A percentile compares a stretch with the other conserved stretches of the same genome.
Evolutionary conservation across 306 rosid species (phyloP).

Genomic region (Datisca glomerata): DNA sequence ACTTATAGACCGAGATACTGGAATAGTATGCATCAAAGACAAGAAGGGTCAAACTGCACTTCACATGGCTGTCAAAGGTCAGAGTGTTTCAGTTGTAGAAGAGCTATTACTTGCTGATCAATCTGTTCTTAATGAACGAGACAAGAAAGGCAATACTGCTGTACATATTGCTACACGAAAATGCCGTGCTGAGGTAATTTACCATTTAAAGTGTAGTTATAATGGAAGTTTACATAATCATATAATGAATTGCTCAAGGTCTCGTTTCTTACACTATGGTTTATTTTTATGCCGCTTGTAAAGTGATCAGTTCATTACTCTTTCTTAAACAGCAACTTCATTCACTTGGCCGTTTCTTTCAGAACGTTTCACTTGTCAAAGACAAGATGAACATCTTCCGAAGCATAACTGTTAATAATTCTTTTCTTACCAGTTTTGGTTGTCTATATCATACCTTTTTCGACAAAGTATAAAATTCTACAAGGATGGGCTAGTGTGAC

Average conservation of each 20-base stretch:
- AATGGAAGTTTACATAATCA: background rate
- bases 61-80: constrained; percentile 96
- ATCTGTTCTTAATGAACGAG: constrained; percentile 64
- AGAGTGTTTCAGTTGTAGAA: constrained; percentile 49
- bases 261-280: background rate
- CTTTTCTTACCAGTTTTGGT: too few species aligned
- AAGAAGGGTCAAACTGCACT: constrained; percentile 92
- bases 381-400: too few species aligned
- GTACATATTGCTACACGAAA: constrained; percentile 91
- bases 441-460: too few species aligned
- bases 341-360: too few species aligned
- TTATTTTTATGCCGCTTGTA: background rate
- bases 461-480: too few species aligned
- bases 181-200: constrained; percentile 70
- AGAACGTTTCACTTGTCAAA: too few species aligned
- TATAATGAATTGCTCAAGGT: background rate
- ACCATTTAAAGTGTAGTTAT: background rate
- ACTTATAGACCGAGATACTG: constrained; percentile 54
- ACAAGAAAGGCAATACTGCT: constrained; percentile 87
- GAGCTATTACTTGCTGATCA: constrained; percentile 51
- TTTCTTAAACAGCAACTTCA: background rate
- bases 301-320: too few species aligned
- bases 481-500: too few species aligned
- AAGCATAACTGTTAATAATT: too few species aligned
- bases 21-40: constrained; percentile 67